A percentile compares a stretch with the other conserved stretches of the same genome.
These are phyloP conservation scores for Casuarina cunninghamiana DNA, from an alignment of 306 rosid genomes.

Conservation along the genomic window DNA sequence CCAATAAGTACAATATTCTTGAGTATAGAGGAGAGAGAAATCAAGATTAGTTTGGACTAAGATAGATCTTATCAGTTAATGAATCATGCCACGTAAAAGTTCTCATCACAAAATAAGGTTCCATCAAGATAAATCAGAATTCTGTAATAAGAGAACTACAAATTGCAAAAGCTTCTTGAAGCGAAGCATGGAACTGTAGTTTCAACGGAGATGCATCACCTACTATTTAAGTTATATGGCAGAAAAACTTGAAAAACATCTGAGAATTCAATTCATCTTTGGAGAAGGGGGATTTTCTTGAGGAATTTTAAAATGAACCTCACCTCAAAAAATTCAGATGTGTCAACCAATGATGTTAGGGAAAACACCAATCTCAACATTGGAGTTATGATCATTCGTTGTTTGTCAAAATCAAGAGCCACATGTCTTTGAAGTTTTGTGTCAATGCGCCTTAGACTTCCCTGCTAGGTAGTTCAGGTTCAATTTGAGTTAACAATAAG, in stretches of 20 bases:
- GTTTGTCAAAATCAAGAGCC: slow-evolving; percentile 69
- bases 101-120: neutral
- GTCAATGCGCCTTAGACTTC: slow-evolving; percentile 71
- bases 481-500: slow-evolving; percentile 20
- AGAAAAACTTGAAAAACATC: neutral
- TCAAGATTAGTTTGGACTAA: neutral
- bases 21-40: neutral
- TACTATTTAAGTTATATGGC: neutral
- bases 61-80: neutral
- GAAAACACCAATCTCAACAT: slow-evolving; percentile 81
- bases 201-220: neutral
- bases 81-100: slow-evolving; percentile 4
- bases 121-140: neutral
- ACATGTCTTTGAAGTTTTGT: slow-evolving; percentile 55
- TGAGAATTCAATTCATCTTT: slow-evolving; percentile 9
- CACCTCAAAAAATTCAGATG: slow-evolving; percentile 89
- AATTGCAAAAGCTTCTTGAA: neutral
- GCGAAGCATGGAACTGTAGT: neutral
- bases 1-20: neutral
- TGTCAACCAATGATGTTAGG: slow-evolving; percentile 75
- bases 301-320: slow-evolving; percentile 21
- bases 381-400: slow-evolving; percentile 65
- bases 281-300: neutral
- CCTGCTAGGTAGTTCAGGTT: slow-evolving; percentile 49
- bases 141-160: slow-evolving; percentile 10